Conservation (phyloP, 169 alveolate genomes). For the Eimeria sp. region DNA sequence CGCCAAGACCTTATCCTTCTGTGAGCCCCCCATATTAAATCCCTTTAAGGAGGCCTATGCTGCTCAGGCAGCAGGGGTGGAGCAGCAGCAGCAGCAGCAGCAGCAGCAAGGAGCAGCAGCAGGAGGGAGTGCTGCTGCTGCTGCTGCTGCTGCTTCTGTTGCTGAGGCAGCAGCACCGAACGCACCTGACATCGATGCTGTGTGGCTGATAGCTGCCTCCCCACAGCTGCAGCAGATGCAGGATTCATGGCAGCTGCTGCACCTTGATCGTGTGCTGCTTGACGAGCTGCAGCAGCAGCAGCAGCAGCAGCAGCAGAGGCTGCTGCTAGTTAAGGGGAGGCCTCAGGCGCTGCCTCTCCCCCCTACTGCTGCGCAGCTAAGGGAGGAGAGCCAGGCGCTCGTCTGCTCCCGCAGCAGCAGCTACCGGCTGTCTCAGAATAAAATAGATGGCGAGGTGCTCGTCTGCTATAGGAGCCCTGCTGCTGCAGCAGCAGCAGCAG, state of each 20-base stretch:
- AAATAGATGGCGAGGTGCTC: constrained; percentile 33
- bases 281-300: constrained; percentile 35
- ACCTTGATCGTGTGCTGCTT: background rate
- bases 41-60: constrained; percentile 26
- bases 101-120: background rate
- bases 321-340: constrained; percentile 34
- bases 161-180: constrained; percentile 27
- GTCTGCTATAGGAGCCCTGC: constrained; percentile 15
- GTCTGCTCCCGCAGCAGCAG: constrained; percentile 37
- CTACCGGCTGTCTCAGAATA: background rate
- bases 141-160: constrained; percentile 12
- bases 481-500: background rate
- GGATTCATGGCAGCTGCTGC: constrained; percentile 50
- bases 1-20: constrained; percentile 27
- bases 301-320: constrained; percentile 33
- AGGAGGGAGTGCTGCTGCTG: background rate
- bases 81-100: constrained; percentile 32
- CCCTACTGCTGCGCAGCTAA: background rate
- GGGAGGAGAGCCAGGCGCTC: constrained; percentile 10
- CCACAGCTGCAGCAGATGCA: constrained; percentile 65
- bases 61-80: constrained; percentile 29
- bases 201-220: constrained; percentile 56
- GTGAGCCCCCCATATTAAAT: background rate
- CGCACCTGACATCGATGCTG: constrained; percentile 16
- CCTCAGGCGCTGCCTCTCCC: background rate